These are phyloP conservation scores for Pezicula radicicola DNA, from an alignment of 2,329 filamentous ascomycete species.

Conservation along the genomic window DNA sequence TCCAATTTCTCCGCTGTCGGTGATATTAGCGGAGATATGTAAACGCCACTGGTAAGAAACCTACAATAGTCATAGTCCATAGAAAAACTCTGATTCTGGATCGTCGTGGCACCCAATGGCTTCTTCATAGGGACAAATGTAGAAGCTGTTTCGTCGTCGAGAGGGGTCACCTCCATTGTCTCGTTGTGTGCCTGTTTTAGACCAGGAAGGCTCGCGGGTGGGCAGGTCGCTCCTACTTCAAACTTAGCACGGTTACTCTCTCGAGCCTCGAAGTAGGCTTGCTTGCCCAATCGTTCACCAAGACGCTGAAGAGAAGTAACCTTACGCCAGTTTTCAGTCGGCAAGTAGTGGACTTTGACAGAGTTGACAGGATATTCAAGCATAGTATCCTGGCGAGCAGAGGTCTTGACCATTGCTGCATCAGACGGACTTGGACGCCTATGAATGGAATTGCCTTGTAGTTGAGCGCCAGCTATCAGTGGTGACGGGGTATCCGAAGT, in stretches of 20 bases:
- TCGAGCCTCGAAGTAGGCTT: constrained; percentile 27
- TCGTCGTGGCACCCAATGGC: too few relatives aligned
- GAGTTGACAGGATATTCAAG: background rate
- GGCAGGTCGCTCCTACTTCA: background rate
- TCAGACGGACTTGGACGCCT: constrained; percentile 34
- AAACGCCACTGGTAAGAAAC: too few relatives aligned
- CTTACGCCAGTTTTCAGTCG: constrained; percentile 3
- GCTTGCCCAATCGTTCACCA: constrained; percentile 25
- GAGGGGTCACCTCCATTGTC: background rate
- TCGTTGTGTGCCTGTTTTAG: background rate
- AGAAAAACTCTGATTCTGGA: too few relatives aligned
- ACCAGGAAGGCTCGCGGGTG: background rate
- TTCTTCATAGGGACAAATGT: too few relatives aligned
- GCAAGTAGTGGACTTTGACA: background rate
- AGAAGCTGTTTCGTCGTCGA: too few relatives aligned
- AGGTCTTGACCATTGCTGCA: constrained; percentile 32
- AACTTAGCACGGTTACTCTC: constrained; percentile 24
- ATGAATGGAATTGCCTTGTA: background rate
- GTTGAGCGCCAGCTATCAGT: background rate
- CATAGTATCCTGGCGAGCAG: background rate
- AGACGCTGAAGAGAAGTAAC: constrained; percentile 12
- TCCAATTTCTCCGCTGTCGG: constrained; percentile 8
- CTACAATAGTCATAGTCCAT: too few relatives aligned
- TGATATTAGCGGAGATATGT: background rate
- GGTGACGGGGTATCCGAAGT: too few relatives aligned